These are phyloP conservation scores for Candida awuae DNA, from an alignment of 805 yeast genomes.

Conservation along the genomic window DNA sequence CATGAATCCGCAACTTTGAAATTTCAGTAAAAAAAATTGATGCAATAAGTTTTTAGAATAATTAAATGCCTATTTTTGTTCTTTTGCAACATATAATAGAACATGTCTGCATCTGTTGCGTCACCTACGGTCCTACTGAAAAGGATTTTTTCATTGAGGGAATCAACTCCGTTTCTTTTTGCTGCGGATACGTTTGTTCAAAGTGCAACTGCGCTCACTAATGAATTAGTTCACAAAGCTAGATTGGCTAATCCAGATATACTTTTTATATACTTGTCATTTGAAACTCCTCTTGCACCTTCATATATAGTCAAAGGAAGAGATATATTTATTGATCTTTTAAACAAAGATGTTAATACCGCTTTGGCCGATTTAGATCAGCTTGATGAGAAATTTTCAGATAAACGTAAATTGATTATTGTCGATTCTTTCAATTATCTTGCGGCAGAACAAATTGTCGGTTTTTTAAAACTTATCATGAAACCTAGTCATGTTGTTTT, in stretches of 20 bases:
- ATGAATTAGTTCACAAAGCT: conserved; percentile 46
- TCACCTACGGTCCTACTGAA: conserved; percentile 49
- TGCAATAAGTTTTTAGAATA: no score
- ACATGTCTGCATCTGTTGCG: conserved; percentile 24
- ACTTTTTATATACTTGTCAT: conserved; percentile 51
- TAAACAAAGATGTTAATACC: conserved; percentile 12
- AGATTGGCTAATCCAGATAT: conserved; percentile 18
- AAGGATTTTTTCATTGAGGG: conserved; percentile 62
- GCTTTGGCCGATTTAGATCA: conserved; percentile 8
- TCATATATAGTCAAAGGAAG: conserved; percentile 28
- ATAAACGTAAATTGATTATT: conserved; percentile 31
- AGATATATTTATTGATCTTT: conserved; percentile 41
- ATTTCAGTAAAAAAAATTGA: no score
- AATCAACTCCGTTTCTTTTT: conserved; percentile 64
- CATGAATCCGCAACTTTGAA: no score
- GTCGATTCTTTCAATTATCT: conserved; percentile 67
- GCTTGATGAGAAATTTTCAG: conserved; percentile 2
- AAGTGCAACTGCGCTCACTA: conserved; percentile 47
- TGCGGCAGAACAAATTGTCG: conserved; percentile 34
- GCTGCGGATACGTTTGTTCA: conserved; percentile 65
- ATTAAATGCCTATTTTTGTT: no score
- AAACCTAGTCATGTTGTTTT: conserved; percentile 38
- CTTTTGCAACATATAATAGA: no score
- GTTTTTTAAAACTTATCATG: conserved; percentile 21
- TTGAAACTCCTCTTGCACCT: conserved; percentile 55